These are phyloP conservation scores for Cercospora sp. DNA, from an alignment of 2,329 filamentous ascomycete genomes.

Conservation along the genomic window DNA sequence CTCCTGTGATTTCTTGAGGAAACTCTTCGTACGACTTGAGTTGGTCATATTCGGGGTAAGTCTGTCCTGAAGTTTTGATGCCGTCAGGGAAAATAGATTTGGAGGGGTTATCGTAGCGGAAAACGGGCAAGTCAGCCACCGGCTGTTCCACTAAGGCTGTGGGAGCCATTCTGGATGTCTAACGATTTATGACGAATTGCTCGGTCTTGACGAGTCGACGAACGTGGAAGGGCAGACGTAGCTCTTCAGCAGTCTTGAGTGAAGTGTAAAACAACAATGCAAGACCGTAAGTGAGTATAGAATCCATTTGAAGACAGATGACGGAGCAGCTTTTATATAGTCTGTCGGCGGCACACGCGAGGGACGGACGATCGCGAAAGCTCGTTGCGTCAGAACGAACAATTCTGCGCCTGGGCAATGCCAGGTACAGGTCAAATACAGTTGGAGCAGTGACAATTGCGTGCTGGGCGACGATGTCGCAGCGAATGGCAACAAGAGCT, in stretches of 20 bases:
- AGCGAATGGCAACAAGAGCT: slow-evolving; percentile 15
- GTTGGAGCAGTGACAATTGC: slow-evolving; percentile 6
- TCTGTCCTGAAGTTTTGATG: slow-evolving; percentile 70
- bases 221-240: slow-evolving; percentile 26
- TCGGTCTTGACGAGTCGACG: slow-evolving; percentile 39
- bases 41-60: slow-evolving; percentile 65
- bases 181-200: slow-evolving; percentile 36
- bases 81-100: slow-evolving; percentile 63
- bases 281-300: slow-evolving; percentile 22
- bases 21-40: slow-evolving; percentile 70
- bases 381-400: slow-evolving; percentile 22
- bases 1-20: slow-evolving; percentile 68
- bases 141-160: slow-evolving; percentile 26
- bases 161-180: slow-evolving; percentile 25
- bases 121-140: slow-evolving; percentile 18
- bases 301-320: slow-evolving; percentile 16
- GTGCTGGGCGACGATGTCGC: slow-evolving; percentile 8
- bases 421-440: slow-evolving; percentile 18
- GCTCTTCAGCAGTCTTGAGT: slow-evolving; percentile 24
- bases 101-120: slow-evolving; percentile 41
- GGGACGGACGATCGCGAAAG: slow-evolving; percentile 21
- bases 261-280: slow-evolving; percentile 22
- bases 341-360: not conserved
- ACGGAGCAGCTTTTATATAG: slow-evolving; percentile 24
- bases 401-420: slow-evolving; percentile 5